Conservation (phyloP, 2,329 filamentous ascomycete species). For the Zymoseptoria brevis region DNA sequence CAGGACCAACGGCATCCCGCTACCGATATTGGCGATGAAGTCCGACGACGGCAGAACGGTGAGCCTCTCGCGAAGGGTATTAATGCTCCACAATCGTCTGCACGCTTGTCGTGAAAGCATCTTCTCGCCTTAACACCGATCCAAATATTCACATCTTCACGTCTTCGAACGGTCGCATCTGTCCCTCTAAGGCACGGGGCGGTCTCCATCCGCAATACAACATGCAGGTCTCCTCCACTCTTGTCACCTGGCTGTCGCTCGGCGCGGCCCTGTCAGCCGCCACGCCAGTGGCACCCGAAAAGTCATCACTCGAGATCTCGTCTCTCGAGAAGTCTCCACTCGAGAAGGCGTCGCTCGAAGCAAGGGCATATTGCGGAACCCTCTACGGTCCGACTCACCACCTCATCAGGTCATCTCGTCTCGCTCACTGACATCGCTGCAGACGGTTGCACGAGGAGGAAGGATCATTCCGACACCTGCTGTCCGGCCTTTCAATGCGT, state of each 20-base stretch:
- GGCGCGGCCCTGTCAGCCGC: too few species aligned
- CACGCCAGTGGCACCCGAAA: neutral
- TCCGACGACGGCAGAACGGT: neutral
- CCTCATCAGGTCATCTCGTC: neutral
- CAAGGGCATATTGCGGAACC: neutral
- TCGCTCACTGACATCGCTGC: neutral
- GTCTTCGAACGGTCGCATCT: neutral
- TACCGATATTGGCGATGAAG: too few species aligned
- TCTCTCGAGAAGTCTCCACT: neutral
- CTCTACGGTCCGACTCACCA: neutral
- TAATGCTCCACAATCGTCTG: neutral
- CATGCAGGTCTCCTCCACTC: neutral
- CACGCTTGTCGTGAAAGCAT: neutral
- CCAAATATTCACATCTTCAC: neutral
- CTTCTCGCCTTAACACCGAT: neutral
- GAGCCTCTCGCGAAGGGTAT: neutral
- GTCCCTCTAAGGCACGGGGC: neutral
- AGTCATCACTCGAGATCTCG: neutral
- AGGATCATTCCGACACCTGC: neutral
- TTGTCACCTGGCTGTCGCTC: neutral
- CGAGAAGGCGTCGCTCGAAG: neutral
- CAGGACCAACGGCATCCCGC: too few species aligned
- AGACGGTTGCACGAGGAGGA: neutral
- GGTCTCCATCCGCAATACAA: neutral
- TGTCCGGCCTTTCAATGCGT: neutral